These are phyloP conservation scores for Saitozyma podzolica DNA, from an alignment of 768 basidiomycete species.

Conservation along the genomic window DNA sequence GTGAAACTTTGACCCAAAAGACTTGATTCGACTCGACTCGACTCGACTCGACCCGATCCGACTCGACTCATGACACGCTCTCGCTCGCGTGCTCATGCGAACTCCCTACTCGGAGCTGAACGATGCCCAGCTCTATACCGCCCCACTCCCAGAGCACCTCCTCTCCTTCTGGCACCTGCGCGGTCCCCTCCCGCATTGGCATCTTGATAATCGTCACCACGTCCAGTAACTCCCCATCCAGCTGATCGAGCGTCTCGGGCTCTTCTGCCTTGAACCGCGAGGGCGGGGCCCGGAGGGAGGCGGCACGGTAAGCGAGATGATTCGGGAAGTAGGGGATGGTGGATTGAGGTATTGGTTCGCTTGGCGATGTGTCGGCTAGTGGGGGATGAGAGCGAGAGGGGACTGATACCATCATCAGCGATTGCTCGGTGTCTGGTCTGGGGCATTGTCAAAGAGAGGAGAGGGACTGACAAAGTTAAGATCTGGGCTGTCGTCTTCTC, in stretches of 20 bases:
- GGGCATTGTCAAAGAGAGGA: not conserved
- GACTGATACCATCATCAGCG: constrained; percentile 5
- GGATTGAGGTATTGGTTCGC: constrained; percentile 26
- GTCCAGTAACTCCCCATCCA: constrained; percentile 27
- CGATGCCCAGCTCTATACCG: constrained; percentile 37
- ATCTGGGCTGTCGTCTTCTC: not conserved
- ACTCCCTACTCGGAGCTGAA: not conserved
- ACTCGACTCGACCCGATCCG: no score
- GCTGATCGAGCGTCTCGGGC: constrained; percentile 17
- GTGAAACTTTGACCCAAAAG: no score
- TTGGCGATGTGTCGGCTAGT: not conserved
- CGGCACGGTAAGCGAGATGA: constrained; percentile 40
- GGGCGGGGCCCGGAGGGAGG: constrained; percentile 24
- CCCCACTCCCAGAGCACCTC: constrained; percentile 37
- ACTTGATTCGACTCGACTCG: no score
- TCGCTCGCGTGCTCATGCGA: not conserved
- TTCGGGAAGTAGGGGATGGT: constrained; percentile 37
- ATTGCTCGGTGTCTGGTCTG: not conserved
- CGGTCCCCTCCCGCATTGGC: constrained; percentile 19
- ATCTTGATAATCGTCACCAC: constrained; percentile 37
- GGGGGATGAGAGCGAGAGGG: constrained; percentile 38
- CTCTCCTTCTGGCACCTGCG: constrained; percentile 19
- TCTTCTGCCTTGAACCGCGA: constrained; percentile 14
- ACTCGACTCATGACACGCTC: no score
- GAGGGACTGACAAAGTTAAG: not conserved